Percentiles rank a stretch among this genome's conserved stretches.
Evolutionary conservation across 768 basidiomycete genomes (phyloP).

Genomic region (Pisolithus marmoratus): DNA sequence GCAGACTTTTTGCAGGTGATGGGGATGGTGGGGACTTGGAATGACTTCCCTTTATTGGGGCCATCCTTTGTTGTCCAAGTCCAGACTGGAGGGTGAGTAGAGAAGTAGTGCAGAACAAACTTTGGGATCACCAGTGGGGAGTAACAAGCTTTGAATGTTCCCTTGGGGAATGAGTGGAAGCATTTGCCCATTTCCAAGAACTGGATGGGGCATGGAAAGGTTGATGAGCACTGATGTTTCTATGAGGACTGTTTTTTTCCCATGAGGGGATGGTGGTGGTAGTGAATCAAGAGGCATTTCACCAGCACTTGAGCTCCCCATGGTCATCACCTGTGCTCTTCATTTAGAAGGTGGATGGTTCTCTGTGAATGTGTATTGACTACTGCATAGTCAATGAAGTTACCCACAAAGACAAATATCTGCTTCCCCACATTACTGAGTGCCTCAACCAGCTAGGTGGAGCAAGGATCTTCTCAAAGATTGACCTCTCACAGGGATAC

Average conservation of each 20-base stretch:
- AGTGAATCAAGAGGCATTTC: too few relatives aligned
- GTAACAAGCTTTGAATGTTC: too few relatives aligned
- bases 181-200: too few relatives aligned
- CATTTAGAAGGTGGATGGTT: too few relatives aligned
- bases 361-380: slow-evolving; percentile 20
- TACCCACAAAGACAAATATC: slow-evolving; percentile 22
- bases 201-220: too few relatives aligned
- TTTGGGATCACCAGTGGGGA: too few relatives aligned
- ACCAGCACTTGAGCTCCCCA: background rate
- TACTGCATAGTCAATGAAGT: slow-evolving; percentile 26
- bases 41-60: background rate
- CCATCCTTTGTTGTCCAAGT: background rate
- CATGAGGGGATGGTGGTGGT: too few relatives aligned
- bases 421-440: slow-evolving; percentile 18
- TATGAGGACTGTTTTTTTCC: too few relatives aligned
- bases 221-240: too few relatives aligned
- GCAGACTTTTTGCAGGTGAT: background rate
- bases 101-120: too few relatives aligned
- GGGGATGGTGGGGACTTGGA: background rate
- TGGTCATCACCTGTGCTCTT: slow-evolving; percentile 1
- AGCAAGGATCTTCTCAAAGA: slow-evolving; percentile 24
- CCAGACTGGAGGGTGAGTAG: background rate
- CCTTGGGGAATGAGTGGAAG: too few relatives aligned
- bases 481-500: slow-evolving; percentile 2
- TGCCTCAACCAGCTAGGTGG: background rate